Percentiles rank a stretch among this genome's conserved stretches.
phyloP scores from a whole-genome alignment of 257 asterid species.

The Petrea volubilis region DNA sequence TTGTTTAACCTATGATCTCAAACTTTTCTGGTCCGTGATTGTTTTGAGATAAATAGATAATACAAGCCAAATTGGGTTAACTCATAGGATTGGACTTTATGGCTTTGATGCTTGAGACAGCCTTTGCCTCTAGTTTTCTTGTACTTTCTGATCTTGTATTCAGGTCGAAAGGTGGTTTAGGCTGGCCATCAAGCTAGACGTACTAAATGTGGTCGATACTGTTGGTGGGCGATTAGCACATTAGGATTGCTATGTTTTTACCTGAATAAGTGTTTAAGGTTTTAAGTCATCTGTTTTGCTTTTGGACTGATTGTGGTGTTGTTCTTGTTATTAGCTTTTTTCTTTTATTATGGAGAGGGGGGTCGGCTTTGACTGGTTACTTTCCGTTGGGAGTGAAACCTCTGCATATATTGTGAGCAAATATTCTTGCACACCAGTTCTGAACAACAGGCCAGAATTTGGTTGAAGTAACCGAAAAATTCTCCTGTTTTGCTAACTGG shows the following conservation, averaged over 20 bases:
- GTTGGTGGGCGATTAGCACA: not conserved
- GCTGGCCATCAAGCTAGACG: not conserved
- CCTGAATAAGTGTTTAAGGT: not conserved
- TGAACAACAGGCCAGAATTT: constrained; percentile 4
- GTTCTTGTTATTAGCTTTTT: no score
- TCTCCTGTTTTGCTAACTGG: not conserved
- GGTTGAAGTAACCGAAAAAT: not conserved
- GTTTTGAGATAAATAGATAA: not conserved
- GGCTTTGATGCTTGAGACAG: not conserved
- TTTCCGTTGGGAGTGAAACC: not conserved
- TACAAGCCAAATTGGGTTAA: not conserved
- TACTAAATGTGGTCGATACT: not conserved
- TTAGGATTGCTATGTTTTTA: constrained; percentile 2
- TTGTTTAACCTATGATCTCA: not conserved
- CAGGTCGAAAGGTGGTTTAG: not conserved
- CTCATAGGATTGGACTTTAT: not conserved
- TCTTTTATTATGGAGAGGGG: not conserved
- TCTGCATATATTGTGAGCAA: not conserved
- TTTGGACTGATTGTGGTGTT: no score
- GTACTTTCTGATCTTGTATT: not conserved
- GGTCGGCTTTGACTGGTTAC: not conserved
- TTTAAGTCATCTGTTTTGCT: no score
- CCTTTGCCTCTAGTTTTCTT: not conserved
- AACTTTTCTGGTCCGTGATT: not conserved
- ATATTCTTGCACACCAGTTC: not conserved